Conservation (phyloP, 2,329 filamentous ascomycete species). For the Colletotrichum sp. region DNA sequence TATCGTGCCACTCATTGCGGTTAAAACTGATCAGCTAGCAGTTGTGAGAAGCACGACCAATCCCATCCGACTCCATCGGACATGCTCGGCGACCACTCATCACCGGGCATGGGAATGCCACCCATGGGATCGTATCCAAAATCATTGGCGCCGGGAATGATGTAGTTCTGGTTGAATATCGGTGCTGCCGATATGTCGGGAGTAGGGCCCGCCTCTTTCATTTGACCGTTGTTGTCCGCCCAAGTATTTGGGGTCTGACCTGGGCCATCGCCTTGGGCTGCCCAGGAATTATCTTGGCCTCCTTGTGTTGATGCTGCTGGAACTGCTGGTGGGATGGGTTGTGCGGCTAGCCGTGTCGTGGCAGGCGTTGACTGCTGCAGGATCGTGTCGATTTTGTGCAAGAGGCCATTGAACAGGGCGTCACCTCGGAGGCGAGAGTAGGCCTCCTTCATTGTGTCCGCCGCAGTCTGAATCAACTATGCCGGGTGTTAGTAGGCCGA, state of each 20-base stretch:
- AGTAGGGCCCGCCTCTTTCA: background rate
- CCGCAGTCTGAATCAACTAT: background rate
- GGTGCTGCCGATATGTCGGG: background rate
- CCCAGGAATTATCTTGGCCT: background rate
- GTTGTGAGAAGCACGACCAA: constrained; percentile 12
- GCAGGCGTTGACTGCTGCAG: background rate
- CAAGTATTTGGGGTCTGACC: background rate
- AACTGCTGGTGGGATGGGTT: background rate
- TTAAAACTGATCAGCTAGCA: background rate
- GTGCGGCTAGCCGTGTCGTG: background rate
- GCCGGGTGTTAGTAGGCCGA: background rate
- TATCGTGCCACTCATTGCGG: background rate
- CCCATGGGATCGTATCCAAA: background rate
- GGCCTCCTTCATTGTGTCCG: background rate
- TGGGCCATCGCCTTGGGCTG: background rate
- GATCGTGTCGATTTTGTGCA: constrained; percentile 4
- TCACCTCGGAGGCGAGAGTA: background rate
- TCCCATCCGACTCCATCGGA: constrained; percentile 15
- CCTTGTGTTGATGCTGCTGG: background rate
- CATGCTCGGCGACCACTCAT: constrained; percentile 5
- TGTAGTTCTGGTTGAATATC: background rate
- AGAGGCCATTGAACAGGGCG: background rate
- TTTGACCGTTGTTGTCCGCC: background rate
- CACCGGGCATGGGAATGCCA: background rate
- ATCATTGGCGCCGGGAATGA: background rate